Evolutionary conservation across 495 filamentous ascomycete species (phyloP).

Genomic region (Hypoxylon rickii): DNA sequence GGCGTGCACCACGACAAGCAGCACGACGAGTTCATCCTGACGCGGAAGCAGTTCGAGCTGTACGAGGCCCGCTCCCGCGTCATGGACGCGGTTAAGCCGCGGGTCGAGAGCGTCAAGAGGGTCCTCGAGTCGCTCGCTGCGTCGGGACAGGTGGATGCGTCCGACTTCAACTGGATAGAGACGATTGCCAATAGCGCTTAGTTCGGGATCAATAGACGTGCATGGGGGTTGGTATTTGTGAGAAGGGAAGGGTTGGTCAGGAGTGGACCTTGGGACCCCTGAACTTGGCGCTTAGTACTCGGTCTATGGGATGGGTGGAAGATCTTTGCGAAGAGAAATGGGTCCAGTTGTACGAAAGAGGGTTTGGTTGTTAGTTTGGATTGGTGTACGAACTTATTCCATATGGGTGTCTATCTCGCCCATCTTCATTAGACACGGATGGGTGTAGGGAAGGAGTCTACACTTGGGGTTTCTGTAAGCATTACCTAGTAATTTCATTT

Average conservation of each 20-base stretch:
- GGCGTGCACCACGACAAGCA: neutral
- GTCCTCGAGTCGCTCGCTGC: slow-evolving; percentile 45
- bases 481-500: slow-evolving; percentile 5
- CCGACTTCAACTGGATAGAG: slow-evolving; percentile 13
- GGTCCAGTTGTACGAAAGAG: no score
- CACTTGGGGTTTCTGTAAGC: no score
- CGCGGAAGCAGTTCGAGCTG: neutral
- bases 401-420: no score
- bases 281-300: neutral
- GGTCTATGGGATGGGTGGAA: neutral
- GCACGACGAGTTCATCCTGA: neutral
- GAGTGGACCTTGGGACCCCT: neutral
- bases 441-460: no score
- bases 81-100: slow-evolving; percentile 7
- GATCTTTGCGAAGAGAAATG: neutral
- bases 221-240: neutral
- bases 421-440: no score
- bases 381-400: no score
- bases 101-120: slow-evolving; percentile 32
- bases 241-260: neutral
- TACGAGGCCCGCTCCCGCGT: slow-evolving; percentile 7
- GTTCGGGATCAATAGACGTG: neutral
- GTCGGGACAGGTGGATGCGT: slow-evolving; percentile 30
- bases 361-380: no score
- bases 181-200: neutral